Evolutionary conservation across 257 asterid genomes (phyloP).

Genomic region (Forsythia suspensa): DNA sequence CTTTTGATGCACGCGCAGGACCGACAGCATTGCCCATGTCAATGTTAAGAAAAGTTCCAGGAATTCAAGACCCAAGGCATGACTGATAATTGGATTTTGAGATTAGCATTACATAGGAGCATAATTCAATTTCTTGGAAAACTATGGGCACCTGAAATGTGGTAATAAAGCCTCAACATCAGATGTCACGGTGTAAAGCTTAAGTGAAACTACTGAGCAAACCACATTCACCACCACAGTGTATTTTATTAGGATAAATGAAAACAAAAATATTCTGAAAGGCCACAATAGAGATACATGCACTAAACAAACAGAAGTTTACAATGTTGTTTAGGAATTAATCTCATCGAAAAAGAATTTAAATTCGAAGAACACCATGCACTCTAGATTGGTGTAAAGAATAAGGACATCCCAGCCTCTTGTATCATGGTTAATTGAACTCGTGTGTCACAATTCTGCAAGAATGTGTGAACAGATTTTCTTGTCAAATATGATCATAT

Average conservation of each 20-base stretch:
- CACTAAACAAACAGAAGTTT: neutral
- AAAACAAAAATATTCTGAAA: neutral
- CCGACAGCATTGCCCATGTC: neutral
- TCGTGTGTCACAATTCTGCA: neutral
- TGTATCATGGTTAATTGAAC: neutral
- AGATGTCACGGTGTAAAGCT: neutral
- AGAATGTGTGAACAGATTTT: neutral
- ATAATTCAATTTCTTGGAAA: neutral
- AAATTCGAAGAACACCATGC: neutral
- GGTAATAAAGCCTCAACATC: neutral
- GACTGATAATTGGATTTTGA: neutral
- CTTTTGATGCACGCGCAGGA: neutral
- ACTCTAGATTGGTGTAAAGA: neutral
- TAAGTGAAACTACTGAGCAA: neutral
- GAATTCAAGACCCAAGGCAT: neutral
- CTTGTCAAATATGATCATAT: neutral
- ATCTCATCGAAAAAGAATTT: neutral
- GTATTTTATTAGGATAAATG: neutral
- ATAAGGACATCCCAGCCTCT: neutral
- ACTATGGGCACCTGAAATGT: neutral
- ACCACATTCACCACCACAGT: neutral
- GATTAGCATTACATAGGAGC: neutral
- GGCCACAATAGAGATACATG: neutral
- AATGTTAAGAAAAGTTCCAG: neutral
- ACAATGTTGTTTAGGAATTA: neutral